These are phyloP conservation scores for Leccinum olivaceopallidum DNA, from an alignment of 768 basidiomycete species.

Conservation along the genomic window DNA sequence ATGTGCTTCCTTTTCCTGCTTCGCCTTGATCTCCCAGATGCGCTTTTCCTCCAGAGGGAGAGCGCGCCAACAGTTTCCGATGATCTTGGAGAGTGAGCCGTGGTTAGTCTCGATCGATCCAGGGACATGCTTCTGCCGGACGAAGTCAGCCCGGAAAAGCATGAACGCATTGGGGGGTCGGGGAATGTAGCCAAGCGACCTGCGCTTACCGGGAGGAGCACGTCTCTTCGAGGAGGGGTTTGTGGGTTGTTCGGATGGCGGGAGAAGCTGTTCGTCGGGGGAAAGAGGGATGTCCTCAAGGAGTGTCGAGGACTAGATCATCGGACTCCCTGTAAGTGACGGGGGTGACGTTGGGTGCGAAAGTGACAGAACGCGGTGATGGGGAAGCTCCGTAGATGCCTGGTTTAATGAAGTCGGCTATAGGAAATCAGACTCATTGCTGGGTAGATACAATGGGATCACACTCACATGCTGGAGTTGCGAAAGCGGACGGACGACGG, in stretches of 20 bases:
- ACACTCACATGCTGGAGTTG: slow-evolving; percentile 26
- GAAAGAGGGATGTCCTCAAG: slow-evolving; percentile 33
- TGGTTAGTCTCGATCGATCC: slow-evolving; percentile 53
- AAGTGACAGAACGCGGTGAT: slow-evolving; percentile 53
- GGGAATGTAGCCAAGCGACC: slow-evolving; percentile 47
- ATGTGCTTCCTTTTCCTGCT: slow-evolving; percentile 73
- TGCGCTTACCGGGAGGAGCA: slow-evolving; percentile 60
- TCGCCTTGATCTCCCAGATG: slow-evolving; percentile 72
- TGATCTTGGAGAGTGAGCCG: slow-evolving; percentile 50
- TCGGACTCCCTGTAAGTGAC: slow-evolving; percentile 45
- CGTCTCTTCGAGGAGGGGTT: slow-evolving; percentile 46
- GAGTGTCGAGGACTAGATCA: slow-evolving; percentile 21
- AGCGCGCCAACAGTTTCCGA: slow-evolving; percentile 62
- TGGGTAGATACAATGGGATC: background rate
- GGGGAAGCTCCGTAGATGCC: slow-evolving; percentile 51
- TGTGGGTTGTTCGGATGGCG: slow-evolving; percentile 46
- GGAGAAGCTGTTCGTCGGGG: slow-evolving; percentile 47
- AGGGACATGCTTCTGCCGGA: slow-evolving; percentile 48
- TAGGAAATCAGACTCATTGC: slow-evolving; percentile 2
- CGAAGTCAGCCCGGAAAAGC: slow-evolving; percentile 39
- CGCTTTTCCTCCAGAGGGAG: slow-evolving; percentile 71
- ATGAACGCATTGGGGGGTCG: slow-evolving; percentile 37
- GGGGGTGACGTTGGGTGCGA: slow-evolving; percentile 64
- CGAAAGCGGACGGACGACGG: slow-evolving; percentile 42
- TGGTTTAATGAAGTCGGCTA: slow-evolving; percentile 45